These are phyloP conservation scores for Mycosphaerella sp. DNA, from an alignment of 2,329 filamentous ascomycete species.

Conservation along the genomic window DNA sequence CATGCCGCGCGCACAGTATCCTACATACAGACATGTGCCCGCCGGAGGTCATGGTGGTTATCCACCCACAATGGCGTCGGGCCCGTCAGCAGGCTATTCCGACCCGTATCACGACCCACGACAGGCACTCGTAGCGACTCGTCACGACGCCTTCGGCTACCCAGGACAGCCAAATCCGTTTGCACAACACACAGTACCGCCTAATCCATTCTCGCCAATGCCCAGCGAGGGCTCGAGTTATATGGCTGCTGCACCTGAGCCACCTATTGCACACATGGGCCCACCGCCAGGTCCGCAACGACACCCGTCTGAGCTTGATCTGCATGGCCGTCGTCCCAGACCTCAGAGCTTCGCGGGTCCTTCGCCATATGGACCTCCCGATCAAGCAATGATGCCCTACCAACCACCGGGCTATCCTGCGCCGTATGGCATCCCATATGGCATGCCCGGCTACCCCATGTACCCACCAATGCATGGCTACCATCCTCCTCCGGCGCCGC, in stretches of 20 bases:
- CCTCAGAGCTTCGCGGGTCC: conserved; percentile 30
- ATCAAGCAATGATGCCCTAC: conserved; percentile 25
- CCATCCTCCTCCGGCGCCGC: conserved; percentile 15
- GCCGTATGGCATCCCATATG: conserved; percentile 12
- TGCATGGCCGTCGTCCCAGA: conserved; percentile 13
- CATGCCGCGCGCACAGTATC: conserved; percentile 33
- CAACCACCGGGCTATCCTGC: conserved; percentile 22
- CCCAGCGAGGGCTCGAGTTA: conserved; percentile 31
- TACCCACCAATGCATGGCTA: conserved; percentile 21
- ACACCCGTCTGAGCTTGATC: conserved; percentile 24
- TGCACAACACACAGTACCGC: conserved; percentile 25
- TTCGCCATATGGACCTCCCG: conserved; percentile 25
- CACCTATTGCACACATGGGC: conserved; percentile 13
- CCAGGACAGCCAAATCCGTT: conserved; percentile 36
- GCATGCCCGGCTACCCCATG: conserved; percentile 20
- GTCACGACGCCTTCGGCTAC: conserved; percentile 37
- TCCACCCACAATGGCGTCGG: conserved; percentile 28
- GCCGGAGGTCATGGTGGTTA: conserved; percentile 32
- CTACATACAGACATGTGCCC: conserved; percentile 29
- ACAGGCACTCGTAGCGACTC: conserved; percentile 27
- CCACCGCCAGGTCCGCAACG: conserved; percentile 21
- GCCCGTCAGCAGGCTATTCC: conserved; percentile 16
- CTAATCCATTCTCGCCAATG: conserved; percentile 32
- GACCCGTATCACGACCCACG: conserved; percentile 25
- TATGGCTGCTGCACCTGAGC: conserved; percentile 30